Conservation (phyloP, 495 filamentous ascomycete genomes). For the Pseudoneurospora amorphoporcata region DNA sequence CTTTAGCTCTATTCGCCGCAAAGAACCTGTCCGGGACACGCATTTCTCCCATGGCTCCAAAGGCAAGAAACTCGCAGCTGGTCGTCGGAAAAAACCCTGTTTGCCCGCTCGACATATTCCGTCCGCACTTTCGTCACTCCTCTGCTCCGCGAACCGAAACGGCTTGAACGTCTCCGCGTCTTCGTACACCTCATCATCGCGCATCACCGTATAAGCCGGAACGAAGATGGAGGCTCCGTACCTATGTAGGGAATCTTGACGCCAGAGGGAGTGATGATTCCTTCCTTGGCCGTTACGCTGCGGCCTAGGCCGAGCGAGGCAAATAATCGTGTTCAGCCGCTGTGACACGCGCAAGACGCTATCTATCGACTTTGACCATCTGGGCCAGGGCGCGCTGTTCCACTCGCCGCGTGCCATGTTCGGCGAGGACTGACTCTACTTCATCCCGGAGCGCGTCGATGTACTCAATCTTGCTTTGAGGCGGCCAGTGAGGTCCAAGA, state of each 20-base stretch:
- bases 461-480: slow-evolving; percentile 28
- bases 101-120: slow-evolving; percentile 22
- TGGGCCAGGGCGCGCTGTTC: slow-evolving; percentile 31
- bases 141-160: slow-evolving; percentile 16
- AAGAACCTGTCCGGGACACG: slow-evolving; percentile 37
- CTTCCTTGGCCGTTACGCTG: slow-evolving; percentile 18
- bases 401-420: slow-evolving; percentile 24
- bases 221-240: slow-evolving; percentile 8
- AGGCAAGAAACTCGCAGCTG: slow-evolving; percentile 23
- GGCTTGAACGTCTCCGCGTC: slow-evolving; percentile 15
- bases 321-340: slow-evolving; percentile 24
- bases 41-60: slow-evolving; percentile 27
- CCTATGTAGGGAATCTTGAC: slow-evolving; percentile 15
- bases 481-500: slow-evolving; percentile 17
- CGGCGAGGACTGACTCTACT: slow-evolving; percentile 25
- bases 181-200: slow-evolving; percentile 11
- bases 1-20: slow-evolving; percentile 31
- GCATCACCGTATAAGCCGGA: slow-evolving; percentile 14
- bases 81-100: slow-evolving; percentile 22
- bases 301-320: slow-evolving; percentile 18
- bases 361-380: slow-evolving; percentile 35
- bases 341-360: slow-evolving; percentile 25
- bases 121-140: slow-evolving; percentile 9
- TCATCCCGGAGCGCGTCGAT: slow-evolving; percentile 44
- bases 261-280: slow-evolving; percentile 26